Base-by-base conservation (phyloP, 352 stramenopile species). In the Phytophthora sp. region DNA sequence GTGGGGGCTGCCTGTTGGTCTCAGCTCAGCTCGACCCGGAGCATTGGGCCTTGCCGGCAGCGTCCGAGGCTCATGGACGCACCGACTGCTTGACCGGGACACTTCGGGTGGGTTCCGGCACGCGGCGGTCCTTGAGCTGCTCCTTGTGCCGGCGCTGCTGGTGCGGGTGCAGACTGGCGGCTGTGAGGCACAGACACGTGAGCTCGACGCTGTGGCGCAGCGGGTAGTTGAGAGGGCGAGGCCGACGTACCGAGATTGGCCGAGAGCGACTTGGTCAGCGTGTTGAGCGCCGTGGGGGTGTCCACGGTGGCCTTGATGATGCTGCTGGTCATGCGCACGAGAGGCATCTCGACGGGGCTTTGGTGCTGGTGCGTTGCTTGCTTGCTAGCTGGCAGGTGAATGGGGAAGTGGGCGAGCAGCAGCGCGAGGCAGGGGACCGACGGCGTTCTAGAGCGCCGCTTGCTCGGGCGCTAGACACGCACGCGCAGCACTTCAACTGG, bases 251-350 rank as follows among this genome's bases (percentile, higher is more conserved):
- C 43, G 35, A 69, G 43, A 28, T 54, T 63, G 12, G 44, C 60
- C 9, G 60, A 58, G 17, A 69, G 60, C 38, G 53, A 41, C 35
- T 62, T 63, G 42, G 60, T 35, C 6, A 69, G 27, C 28, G 30
- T 43, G 31, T 63, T 62, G 52, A 69, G 60, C n/a, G 52, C 54
- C 34, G 52, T 57, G 35, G 60, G 57, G 15, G 54, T 54, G 43
- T 69, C 44, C 43, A 69, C 21, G 4, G 60, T 63, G 35, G 60
- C 52, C 26, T 62, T 69, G 43, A 62, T 4, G 52, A 63, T 57
- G 44, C 54, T 69, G 52, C 60, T 69, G 37, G 52, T 63, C 42
- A 69, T 57, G 34, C 45, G 60, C 2, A 66, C 34, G 35, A 69
- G 43, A 3, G 59, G 35, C 60, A 69, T 69, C 18, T 63, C 24